Evolutionary conservation across 2,329 filamentous ascomycete genomes (phyloP).

Genomic region (Fusarium mundagurra): DNA sequence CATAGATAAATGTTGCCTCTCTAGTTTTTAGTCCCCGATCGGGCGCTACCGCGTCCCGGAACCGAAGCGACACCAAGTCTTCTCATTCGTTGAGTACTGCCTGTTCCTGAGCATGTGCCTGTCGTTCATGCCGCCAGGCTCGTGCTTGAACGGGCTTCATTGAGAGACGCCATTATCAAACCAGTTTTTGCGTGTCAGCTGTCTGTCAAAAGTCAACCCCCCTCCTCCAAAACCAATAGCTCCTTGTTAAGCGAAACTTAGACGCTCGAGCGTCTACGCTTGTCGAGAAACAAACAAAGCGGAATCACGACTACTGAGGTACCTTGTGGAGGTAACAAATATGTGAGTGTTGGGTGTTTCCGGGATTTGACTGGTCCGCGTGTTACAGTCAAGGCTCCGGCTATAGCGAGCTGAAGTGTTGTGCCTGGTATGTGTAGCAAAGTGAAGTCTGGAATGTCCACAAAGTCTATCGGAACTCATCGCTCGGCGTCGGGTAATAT

Average conservation of each 20-base stretch:
- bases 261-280: background rate
- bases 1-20: background rate
- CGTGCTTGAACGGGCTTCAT: constrained; percentile 10
- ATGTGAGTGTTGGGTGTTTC: background rate
- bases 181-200: constrained; percentile 22
- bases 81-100: constrained; percentile 10
- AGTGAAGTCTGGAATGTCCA: constrained; percentile 31
- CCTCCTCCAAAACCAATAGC: background rate
- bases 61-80: constrained; percentile 13
- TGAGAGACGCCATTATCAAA: background rate
- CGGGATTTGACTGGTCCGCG: background rate
- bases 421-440: background rate
- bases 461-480: constrained; percentile 25
- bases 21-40: constrained; percentile 5
- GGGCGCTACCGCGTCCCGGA: constrained; percentile 15
- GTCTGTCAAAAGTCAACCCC: background rate
- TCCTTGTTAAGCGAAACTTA: background rate
- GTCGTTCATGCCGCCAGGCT: constrained; percentile 24
- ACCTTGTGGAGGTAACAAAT: background rate
- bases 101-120: constrained; percentile 23
- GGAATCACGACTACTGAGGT: background rate
- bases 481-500: background rate
- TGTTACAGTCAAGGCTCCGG: background rate
- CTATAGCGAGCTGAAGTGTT: background rate
- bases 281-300: background rate